Evolutionary conservation across 1,284 basidiomycete genomes (phyloP).

Genomic region (Marasmius fiardii): DNA sequence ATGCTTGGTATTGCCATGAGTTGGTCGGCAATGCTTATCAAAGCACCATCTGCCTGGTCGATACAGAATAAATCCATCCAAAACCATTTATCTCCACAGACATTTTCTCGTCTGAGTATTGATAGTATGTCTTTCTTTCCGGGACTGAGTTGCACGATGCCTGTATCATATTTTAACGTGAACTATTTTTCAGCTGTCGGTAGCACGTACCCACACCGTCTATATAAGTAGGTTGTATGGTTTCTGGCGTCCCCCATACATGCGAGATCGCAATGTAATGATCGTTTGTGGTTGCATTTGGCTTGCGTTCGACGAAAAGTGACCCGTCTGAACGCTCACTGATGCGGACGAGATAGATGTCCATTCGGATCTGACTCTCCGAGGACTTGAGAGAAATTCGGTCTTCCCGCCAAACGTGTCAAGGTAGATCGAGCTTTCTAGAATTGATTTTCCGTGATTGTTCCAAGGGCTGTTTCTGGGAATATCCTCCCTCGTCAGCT

Average conservation of each 20-base stretch:
- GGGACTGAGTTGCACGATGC: neutral
- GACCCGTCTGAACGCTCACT: neutral
- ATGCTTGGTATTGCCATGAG: neutral
- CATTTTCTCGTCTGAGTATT: neutral
- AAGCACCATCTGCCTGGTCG: neutral
- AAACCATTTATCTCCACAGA: neutral
- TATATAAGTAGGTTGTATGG: neutral
- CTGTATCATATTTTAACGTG: too few relatives aligned
- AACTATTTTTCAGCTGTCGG: too few relatives aligned
- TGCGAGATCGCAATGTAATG: neutral
- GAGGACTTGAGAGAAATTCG: too few relatives aligned
- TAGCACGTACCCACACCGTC: neutral
- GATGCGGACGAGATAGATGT: constrained; percentile 1
- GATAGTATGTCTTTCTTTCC: constrained; percentile 1
- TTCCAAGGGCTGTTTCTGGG: too few relatives aligned
- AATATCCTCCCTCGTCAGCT: too few relatives aligned
- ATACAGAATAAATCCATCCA: constrained; percentile 1
- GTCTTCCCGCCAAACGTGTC: too few relatives aligned
- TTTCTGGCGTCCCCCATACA: neutral
- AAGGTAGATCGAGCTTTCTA: too few relatives aligned
- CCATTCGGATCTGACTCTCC: too few relatives aligned
- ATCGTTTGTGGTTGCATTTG: neutral
- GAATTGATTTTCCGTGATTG: too few relatives aligned
- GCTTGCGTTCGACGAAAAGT: neutral
- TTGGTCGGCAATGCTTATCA: constrained; percentile 1